Percentiles rank a stretch among this genome's conserved stretches.
These are phyloP conservation scores for Ustanciosporium gigantosporum DNA, from an alignment of 1,284 basidiomycete species.

Conservation along the genomic window DNA sequence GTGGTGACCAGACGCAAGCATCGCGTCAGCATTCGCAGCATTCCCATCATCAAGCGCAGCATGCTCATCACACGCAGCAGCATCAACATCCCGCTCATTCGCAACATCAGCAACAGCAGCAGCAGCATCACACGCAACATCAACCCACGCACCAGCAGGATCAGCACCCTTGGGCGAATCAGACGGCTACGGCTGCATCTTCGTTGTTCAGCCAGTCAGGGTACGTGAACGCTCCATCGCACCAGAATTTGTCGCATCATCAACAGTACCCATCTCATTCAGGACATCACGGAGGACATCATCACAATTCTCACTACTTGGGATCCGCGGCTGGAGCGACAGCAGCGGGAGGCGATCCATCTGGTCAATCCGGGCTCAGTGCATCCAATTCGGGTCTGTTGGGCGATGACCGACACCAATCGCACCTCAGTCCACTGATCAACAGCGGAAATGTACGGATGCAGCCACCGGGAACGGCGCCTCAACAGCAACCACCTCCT, in stretches of 20 bases:
- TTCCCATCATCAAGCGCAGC: slow-evolving; percentile 18
- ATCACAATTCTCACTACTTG: slow-evolving; percentile 25
- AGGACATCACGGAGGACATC: slow-evolving; percentile 9
- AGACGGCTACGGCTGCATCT: slow-evolving; percentile 11
- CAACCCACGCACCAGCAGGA: slow-evolving; percentile 17
- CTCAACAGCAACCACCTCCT: slow-evolving; percentile 8
- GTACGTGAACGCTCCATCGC: slow-evolving; percentile 9
- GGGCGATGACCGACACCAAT: slow-evolving; percentile 26
- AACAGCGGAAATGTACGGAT: slow-evolving; percentile 24
- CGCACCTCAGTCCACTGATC: slow-evolving; percentile 31
- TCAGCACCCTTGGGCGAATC: slow-evolving; percentile 23
- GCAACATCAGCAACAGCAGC: slow-evolving; percentile 10
- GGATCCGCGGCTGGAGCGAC: slow-evolving; percentile 3
- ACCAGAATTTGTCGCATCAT: slow-evolving; percentile 17
- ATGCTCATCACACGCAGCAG: slow-evolving; percentile 3
- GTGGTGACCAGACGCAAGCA: slow-evolving; percentile 19
- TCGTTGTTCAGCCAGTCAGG: slow-evolving; percentile 26
- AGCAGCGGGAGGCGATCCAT: background rate
- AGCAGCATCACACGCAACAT: slow-evolving; percentile 16
- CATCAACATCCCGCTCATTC: background rate
- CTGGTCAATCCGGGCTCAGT: slow-evolving; percentile 14
- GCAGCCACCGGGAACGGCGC: slow-evolving; percentile 14
- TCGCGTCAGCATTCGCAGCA: slow-evolving; percentile 18
- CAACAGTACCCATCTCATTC: slow-evolving; percentile 25
- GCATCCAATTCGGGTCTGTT: slow-evolving; percentile 16